These are phyloP conservation scores for Trichoderma oligosporum DNA, from an alignment of 2,329 filamentous ascomycete species.

Conservation along the genomic window DNA sequence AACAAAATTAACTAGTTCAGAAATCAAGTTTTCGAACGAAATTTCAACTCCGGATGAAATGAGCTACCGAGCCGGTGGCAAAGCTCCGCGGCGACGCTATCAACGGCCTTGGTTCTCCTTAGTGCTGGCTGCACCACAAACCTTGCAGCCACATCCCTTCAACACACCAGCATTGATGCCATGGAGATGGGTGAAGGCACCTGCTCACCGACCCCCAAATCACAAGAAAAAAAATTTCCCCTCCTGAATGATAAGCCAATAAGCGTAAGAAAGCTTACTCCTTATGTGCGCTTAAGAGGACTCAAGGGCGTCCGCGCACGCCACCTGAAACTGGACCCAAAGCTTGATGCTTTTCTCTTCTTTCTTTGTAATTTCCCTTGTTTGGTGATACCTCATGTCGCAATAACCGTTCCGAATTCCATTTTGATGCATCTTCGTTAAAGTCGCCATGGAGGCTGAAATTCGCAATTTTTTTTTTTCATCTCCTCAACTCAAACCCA, in stretches of 20 bases:
- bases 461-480: conserved; percentile 8
- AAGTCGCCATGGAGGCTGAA: background rate
- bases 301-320: background rate
- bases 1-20: conserved; percentile 1
- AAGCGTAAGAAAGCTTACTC: conserved; percentile 5
- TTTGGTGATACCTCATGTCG: conserved; percentile 8
- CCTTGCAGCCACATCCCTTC: conserved; percentile 20
- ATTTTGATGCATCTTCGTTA: background rate
- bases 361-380: background rate
- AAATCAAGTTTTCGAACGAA: conserved; percentile 2
- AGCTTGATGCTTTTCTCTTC: background rate
- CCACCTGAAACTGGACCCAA: conserved; percentile 11
- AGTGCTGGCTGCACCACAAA: conserved; percentile 17
- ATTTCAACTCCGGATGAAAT: conserved; percentile 5
- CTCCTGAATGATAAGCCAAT: conserved; percentile 11
- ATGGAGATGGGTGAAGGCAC: background rate
- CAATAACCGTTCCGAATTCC: background rate
- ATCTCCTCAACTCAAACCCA: too few species aligned
- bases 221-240: background rate
- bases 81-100: conserved; percentile 20
- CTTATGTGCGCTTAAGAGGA: background rate
- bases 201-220: conserved; percentile 11
- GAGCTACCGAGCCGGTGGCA: conserved; percentile 12
- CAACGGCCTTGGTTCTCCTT: conserved; percentile 18
- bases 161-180: conserved; percentile 8